Evolutionary conservation across 169 alveolate genomes (phyloP), one percentile per base, ranked within the genome.

Genomic region (Eimeria tenella): DNA sequence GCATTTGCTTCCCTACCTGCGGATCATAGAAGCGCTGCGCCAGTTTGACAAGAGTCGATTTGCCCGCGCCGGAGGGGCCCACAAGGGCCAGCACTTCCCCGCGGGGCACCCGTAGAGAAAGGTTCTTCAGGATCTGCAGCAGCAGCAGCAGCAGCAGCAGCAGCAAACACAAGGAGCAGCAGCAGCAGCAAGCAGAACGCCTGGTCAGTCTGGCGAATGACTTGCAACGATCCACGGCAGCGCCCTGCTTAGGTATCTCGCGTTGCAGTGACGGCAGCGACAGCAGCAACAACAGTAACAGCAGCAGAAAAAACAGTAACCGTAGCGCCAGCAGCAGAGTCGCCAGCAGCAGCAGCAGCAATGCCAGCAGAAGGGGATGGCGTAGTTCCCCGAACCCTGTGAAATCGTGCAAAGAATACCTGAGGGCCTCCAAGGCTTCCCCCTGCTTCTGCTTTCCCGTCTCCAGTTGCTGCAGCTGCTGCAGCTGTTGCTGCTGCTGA

Each of bases 41-140:
- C 42, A 97, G 93, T 93, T 96, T 95, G 10, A 97, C 96, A 5
- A 97, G 77, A 5, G 99, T 98, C 25, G 97, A 95, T 95, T 98
- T 98, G 50, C 99, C 99, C 56, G 98, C 94, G 21, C 99, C 99
- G 10, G 98, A 95, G 60, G 96, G 97, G 31, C 99, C 99, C 7
- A 97, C 98, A 70, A 98, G 90, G 31, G 98, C 98, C 42, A 96
- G 95, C 31, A 95, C 94, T 86, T 96, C 94, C 53, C 98, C 97
- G 17, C 96, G 94, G 21, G 73, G 62, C 7, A 96, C 93, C 53
- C 94, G 94, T 71, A 97, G 84, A 90, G 96, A 94, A 84, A 97
- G 93, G 56, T 93, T 93, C 52, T 94, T 17, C 53, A 71, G 86
- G 23, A 93, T 82, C 89, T 93, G 94, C 60, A 70, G 62, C 49